Conservation (phyloP, 768 basidiomycete species). For the Kwoniella mangroviensis region DNA sequence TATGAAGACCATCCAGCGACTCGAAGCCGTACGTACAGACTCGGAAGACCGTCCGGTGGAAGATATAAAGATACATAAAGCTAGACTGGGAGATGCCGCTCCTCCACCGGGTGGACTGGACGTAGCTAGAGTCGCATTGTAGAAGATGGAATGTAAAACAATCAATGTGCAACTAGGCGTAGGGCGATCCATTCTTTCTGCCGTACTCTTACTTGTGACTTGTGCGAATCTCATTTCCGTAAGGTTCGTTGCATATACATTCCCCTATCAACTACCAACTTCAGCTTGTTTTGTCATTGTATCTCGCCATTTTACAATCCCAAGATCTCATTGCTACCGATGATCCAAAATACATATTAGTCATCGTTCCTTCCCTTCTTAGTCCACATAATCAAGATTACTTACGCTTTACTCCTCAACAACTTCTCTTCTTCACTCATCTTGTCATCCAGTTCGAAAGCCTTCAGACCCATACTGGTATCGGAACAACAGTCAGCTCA, state of each 20-base stretch:
- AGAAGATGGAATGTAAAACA: background rate
- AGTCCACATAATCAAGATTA: background rate
- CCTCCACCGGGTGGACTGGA: constrained; percentile 9
- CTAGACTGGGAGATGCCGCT: constrained; percentile 58
- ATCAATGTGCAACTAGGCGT: background rate
- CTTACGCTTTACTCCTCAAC: constrained; percentile 33
- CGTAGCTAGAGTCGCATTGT: constrained; percentile 19
- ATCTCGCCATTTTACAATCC: constrained; percentile 15
- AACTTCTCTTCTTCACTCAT: constrained; percentile 21
- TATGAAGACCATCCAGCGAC: constrained; percentile 87
- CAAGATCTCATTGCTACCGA: constrained; percentile 28
- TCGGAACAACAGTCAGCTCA: constrained; percentile 9
- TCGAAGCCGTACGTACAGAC: constrained; percentile 90
- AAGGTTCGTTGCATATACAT: too few relatives aligned
- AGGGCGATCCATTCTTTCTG: too few relatives aligned
- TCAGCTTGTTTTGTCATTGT: background rate
- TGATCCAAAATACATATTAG: background rate
- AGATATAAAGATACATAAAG: constrained; percentile 89
- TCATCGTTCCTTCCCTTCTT: too few relatives aligned
- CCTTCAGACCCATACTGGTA: constrained; percentile 60
- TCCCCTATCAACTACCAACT: too few relatives aligned
- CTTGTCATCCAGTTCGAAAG: constrained; percentile 26
- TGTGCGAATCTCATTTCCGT: too few relatives aligned
- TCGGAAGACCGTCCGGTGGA: constrained; percentile 79
- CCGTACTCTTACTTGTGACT: too few relatives aligned